These are phyloP conservation scores for Daldinia concentrica DNA, from an alignment of 495 filamentous ascomycete genomes.

Conservation along the genomic window DNA sequence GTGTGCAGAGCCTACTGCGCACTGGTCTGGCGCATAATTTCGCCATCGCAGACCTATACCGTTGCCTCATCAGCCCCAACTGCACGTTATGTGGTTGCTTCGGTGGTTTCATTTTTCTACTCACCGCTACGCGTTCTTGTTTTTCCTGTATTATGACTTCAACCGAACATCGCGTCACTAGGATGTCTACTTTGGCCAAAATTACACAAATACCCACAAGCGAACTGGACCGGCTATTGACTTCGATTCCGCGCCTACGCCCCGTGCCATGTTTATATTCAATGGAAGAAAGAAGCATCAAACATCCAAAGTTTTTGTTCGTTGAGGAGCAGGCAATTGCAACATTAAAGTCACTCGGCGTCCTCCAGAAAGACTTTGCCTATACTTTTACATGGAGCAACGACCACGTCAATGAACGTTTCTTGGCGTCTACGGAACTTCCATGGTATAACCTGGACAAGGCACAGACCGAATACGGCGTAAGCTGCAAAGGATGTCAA, in stretches of 20 bases:
- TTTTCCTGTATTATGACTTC: background rate
- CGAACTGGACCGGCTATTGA: background rate
- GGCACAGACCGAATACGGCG: background rate
- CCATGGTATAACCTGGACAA: background rate
- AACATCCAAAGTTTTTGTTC: too few relatives aligned
- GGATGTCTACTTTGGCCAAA: background rate
- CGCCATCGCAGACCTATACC: background rate
- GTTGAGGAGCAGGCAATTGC: background rate
- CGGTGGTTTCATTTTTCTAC: background rate
- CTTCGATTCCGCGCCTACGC: background rate
- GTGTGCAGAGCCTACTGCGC: background rate
- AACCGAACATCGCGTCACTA: background rate
- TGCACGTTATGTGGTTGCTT: background rate
- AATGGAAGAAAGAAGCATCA: background rate
- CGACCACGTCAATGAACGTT: background rate
- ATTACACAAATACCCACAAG: background rate
- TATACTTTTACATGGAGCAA: background rate
- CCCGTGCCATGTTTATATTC: background rate
- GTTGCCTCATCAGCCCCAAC: background rate
- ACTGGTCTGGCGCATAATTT: background rate
- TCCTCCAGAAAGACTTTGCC: background rate
- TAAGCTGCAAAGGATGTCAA: background rate
- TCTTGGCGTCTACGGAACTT: background rate
- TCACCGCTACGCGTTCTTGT: background rate
- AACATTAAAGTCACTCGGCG: background rate